phyloP scores from a whole-genome alignment of 768 basidiomycete genomes.

The Phallus indusiatus region DNA sequence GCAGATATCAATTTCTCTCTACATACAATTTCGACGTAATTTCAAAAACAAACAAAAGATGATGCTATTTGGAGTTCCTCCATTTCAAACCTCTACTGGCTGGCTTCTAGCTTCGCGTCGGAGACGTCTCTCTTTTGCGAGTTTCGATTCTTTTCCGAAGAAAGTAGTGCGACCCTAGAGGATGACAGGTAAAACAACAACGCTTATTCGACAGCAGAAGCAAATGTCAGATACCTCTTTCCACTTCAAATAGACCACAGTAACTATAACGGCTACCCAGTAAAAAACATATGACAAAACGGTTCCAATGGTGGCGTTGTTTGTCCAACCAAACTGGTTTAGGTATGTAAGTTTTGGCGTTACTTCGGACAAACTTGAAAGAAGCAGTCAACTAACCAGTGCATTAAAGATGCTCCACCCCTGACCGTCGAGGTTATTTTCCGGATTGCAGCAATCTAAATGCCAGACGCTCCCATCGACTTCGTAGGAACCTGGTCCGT shows the following conservation, averaged over 20 bases:
- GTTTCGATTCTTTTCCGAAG: slow-evolving; percentile 47
- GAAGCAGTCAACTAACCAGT: slow-evolving; percentile 35
- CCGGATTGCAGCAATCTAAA: slow-evolving; percentile 68
- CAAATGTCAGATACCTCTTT: slow-evolving; percentile 18
- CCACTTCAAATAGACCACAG: slow-evolving; percentile 59
- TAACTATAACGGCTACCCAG: slow-evolving; percentile 74
- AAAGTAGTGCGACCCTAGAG: slow-evolving; percentile 54
- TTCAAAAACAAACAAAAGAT: too few relatives aligned
- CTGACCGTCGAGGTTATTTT: slow-evolving; percentile 36
- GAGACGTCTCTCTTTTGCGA: slow-evolving; percentile 12
- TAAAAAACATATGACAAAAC: slow-evolving; percentile 87
- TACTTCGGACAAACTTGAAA: background rate
- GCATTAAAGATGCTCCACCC: slow-evolving; percentile 82
- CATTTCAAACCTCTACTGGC: background rate
- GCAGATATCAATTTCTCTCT: too few relatives aligned
- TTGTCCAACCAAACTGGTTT: slow-evolving; percentile 69
- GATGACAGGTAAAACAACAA: background rate
- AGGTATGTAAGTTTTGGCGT: background rate
- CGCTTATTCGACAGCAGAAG: background rate
- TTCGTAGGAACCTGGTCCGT: slow-evolving; percentile 78
- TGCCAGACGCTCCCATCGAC: slow-evolving; percentile 86
- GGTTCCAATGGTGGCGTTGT: slow-evolving; percentile 64
- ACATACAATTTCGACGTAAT: too few relatives aligned
- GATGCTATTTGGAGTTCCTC: too few relatives aligned
- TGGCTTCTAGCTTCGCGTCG: background rate